A percentile compares a stretch with the other conserved stretches of the same genome.
Conservation (phyloP, 768 basidiomycete genomes). For the Glaciozyma antarctica region DNA sequence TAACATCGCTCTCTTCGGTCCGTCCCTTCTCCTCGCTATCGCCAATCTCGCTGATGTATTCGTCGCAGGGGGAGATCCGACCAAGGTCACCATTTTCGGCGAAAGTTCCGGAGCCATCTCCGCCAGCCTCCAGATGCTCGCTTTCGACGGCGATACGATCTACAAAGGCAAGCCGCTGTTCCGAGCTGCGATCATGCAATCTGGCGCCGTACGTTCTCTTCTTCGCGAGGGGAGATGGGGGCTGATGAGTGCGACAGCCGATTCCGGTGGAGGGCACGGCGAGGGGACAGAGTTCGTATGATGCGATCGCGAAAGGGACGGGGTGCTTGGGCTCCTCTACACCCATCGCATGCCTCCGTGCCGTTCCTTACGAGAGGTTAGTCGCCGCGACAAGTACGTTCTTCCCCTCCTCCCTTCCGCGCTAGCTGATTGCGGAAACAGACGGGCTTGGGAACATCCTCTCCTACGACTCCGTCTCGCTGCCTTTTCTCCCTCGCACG, state of each 20-base stretch:
- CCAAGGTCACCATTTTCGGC: constrained; percentile 19
- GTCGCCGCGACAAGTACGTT: constrained; percentile 10
- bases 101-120: constrained; percentile 16
- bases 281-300: constrained; percentile 8
- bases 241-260: neutral
- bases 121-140: constrained; percentile 13
- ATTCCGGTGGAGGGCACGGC: constrained; percentile 10
- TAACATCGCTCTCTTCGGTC: constrained; percentile 9
- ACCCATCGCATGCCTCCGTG: constrained; percentile 12
- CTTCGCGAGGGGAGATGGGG: too few relatives aligned
- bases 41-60: neutral
- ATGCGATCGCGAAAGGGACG: constrained; percentile 2
- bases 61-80: constrained; percentile 6
- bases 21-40: neutral
- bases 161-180: constrained; percentile 4
- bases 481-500: constrained; percentile 13
- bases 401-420: neutral
- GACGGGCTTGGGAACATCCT: neutral
- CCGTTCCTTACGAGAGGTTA: neutral
- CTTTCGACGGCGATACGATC: constrained; percentile 12
- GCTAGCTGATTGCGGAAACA: too few relatives aligned
- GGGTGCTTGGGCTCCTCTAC: neutral
- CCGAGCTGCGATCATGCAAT: constrained; percentile 26
- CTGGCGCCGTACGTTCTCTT: constrained; percentile 1
- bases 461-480: constrained; percentile 8